phyloP scores from a whole-genome alignment of 148 eudicot genomes.

The Beta vulgaris region DNA sequence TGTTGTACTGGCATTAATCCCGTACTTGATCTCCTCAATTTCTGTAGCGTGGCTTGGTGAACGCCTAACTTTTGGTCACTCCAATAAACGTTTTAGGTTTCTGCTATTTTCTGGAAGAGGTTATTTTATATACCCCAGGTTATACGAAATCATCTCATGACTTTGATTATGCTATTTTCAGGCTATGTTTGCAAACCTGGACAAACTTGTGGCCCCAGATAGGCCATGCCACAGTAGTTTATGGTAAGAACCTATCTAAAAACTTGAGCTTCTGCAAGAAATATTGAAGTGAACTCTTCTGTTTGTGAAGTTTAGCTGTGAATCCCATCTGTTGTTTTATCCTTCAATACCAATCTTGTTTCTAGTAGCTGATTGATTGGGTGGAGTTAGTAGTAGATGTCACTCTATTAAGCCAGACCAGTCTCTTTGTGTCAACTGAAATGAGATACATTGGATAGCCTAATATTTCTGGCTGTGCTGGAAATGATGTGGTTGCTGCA shows the following conservation, averaged over 20 bases:
- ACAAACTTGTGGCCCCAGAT: constrained; percentile 76
- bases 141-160: neutral
- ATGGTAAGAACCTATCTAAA: constrained; percentile 47
- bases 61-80: no score
- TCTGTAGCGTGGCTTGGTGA: no score
- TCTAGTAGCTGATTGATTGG: neutral
- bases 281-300: neutral
- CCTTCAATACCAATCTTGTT: no score
- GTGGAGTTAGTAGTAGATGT: neutral
- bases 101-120: neutral
- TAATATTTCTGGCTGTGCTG: neutral
- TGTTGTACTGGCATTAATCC: no score
- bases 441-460: neutral
- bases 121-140: neutral
- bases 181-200: constrained; percentile 78
- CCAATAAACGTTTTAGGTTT: no score
- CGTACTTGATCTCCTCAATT: no score
- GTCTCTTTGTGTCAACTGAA: neutral
- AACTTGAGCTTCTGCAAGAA: neutral
- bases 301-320: neutral
- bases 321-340: neutral
- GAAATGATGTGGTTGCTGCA: no score
- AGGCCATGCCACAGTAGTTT: constrained; percentile 81
- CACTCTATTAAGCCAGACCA: neutral
- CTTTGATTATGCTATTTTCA: constrained; percentile 38